Evolutionary conservation across 2,329 filamentous ascomycete species (phyloP).

Genomic region (Trichoderma sp.): DNA sequence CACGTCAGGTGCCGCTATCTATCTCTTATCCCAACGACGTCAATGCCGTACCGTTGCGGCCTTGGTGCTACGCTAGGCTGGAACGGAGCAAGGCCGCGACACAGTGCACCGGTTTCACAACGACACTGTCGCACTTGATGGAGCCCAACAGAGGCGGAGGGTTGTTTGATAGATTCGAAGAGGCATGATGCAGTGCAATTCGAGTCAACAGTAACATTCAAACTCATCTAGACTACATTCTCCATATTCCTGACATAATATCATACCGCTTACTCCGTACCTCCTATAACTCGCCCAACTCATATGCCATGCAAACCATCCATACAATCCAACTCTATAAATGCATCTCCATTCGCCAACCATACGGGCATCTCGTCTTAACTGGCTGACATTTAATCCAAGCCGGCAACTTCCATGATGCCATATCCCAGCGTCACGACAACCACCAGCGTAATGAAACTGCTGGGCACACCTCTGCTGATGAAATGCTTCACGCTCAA

Average conservation of each 20-base stretch:
- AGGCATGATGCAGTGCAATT: too few relatives aligned
- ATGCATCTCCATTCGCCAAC: neutral
- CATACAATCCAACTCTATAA: slow-evolving; percentile 7
- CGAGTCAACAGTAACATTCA: neutral
- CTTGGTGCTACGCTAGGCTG: slow-evolving; percentile 24
- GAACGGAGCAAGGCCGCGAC: slow-evolving; percentile 30
- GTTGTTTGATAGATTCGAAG: too few relatives aligned
- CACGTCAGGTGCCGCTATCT: slow-evolving; percentile 26
- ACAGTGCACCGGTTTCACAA: slow-evolving; percentile 29
- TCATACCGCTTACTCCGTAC: neutral
- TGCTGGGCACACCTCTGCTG: slow-evolving; percentile 86
- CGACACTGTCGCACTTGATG: too few relatives aligned
- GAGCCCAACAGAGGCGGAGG: neutral
- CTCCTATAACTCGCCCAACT: neutral
- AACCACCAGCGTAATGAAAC: slow-evolving; percentile 76
- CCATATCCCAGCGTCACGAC: slow-evolving; percentile 89
- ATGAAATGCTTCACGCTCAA: slow-evolving; percentile 93
- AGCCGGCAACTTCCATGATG: slow-evolving; percentile 75
- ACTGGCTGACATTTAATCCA: slow-evolving; percentile 44
- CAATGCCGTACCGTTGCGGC: slow-evolving; percentile 37
- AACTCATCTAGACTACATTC: neutral
- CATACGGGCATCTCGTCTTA: neutral
- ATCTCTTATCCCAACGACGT: slow-evolving; percentile 35
- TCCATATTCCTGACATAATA: neutral
- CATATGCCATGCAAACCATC: neutral